Evolutionary conservation across 176 grass and related monocot species (phyloP), one percentile per base, ranked within the genome.

Genomic region (Poa pratensis): DNA sequence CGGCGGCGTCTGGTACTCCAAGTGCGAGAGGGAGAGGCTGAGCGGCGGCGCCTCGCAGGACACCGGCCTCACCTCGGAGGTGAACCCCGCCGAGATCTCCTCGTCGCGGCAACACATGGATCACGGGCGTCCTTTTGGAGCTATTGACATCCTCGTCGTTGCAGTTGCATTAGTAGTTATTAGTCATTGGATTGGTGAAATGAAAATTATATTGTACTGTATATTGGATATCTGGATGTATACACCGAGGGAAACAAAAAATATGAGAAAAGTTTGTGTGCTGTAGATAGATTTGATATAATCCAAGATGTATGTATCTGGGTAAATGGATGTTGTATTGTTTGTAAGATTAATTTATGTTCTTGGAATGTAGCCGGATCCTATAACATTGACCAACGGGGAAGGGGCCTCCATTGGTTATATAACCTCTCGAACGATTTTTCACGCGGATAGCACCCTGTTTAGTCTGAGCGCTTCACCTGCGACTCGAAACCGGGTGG

Each of bases 1-100:
- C 77, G 60, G 14, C 10, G 55, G 12, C 77, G 73, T 39, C 19
- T 94, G 82, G 92, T 91, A 90, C 83, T 24, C 45, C 83, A 89
- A 86, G 53, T 61, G 49, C 34, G 85, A 86, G 82, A 82, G 63
- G 80, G 86, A 84, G 74, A 22, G 58, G 79, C 79, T 87, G 62
- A 65, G 62, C 62, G 59, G 59, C 58, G 80, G 62, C 59, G 81
- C 84, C 13, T 91, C 88, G 64, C 92, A 94, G 79, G 89, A 91
- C 61, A 94, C 92, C 43, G 89, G 89, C 26, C 5, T 94, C 70
- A 85, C 92, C 66, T 83, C 76, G 40, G 89, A 94, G 61, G 68
- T 91, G 83, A 94, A 94, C 87, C 72, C 89, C 78, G 40, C 76
- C 59, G 87, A 94, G 76, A 91, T 87, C 65, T 87, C 84, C 5